Conservation (phyloP, 2,329 filamentous ascomycete species). For the Chaetomiaceae sp. region DNA sequence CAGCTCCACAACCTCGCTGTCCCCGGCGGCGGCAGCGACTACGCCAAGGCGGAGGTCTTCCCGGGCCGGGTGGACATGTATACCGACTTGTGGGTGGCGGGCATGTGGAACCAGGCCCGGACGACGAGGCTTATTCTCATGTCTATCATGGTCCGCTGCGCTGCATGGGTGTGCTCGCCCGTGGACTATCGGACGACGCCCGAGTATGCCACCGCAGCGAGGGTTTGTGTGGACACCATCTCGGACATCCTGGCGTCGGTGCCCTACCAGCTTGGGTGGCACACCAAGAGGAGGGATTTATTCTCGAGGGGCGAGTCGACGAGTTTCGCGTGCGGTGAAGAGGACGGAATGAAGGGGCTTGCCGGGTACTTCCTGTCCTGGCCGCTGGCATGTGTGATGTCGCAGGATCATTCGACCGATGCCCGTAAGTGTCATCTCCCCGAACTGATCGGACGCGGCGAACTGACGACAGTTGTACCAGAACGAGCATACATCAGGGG, state of each 20-base stretch:
- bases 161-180: constrained; percentile 57
- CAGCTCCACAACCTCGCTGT: constrained; percentile 48
- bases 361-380: constrained; percentile 58
- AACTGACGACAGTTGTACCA: constrained; percentile 3
- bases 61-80: constrained; percentile 59
- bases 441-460: not conserved
- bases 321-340: constrained; percentile 47
- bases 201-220: constrained; percentile 54
- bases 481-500: constrained; percentile 52
- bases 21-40: constrained; percentile 44
- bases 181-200: constrained; percentile 60
- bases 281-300: constrained; percentile 42
- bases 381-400: constrained; percentile 51
- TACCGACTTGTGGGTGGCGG: constrained; percentile 54
- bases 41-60: constrained; percentile 52
- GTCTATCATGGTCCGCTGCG: constrained; percentile 53
- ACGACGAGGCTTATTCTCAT: constrained; percentile 52
- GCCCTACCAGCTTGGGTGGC: constrained; percentile 60
- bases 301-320: constrained; percentile 38
- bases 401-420: constrained; percentile 57
- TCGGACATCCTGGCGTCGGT: constrained; percentile 57
- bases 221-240: constrained; percentile 49
- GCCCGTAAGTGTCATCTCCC: constrained; percentile 32
- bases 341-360: constrained; percentile 48
- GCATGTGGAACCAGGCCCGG: constrained; percentile 53